A percentile compares a stretch with the other conserved stretches of the same genome.
These are phyloP conservation scores for Dillenia turbinata DNA, from an alignment of 164 flowering plant species.

Conservation along the genomic window DNA sequence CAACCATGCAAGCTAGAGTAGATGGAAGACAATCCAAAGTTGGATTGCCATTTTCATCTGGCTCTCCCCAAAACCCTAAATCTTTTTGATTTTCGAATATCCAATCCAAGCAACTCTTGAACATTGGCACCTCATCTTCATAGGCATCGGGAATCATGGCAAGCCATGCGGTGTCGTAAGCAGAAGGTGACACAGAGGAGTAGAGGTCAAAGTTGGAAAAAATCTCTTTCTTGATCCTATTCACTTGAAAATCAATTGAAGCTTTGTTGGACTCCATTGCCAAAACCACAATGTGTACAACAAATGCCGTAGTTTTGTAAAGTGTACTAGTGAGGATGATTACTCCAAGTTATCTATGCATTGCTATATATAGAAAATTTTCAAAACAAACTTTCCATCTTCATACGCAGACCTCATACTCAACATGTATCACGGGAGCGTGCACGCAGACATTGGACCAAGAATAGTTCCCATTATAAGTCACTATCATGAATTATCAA, in stretches of 20 bases:
- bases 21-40: constrained; percentile 31
- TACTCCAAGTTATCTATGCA: no score
- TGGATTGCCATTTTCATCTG: constrained; percentile 14
- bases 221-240: constrained; percentile 21
- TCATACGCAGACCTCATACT: no score
- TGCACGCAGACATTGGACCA: no score
- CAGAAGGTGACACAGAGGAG: constrained; percentile 28
- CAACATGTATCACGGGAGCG: no score
- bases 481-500: no score
- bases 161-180: constrained; percentile 58
- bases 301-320: no score
- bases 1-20: constrained; percentile 41
- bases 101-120: constrained; percentile 35
- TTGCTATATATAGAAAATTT: no score
- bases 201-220: constrained; percentile 13
- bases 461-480: no score
- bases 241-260: constrained; percentile 11
- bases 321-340: no score
- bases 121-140: constrained; percentile 20
- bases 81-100: constrained; percentile 32
- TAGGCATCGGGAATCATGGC: constrained; percentile 38
- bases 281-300: no score
- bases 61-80: constrained; percentile 41
- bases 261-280: neutral
- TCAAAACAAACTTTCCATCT: no score